Conservation (phyloP, 345 rosid genomes). For the Dovyalis caffra region DNA sequence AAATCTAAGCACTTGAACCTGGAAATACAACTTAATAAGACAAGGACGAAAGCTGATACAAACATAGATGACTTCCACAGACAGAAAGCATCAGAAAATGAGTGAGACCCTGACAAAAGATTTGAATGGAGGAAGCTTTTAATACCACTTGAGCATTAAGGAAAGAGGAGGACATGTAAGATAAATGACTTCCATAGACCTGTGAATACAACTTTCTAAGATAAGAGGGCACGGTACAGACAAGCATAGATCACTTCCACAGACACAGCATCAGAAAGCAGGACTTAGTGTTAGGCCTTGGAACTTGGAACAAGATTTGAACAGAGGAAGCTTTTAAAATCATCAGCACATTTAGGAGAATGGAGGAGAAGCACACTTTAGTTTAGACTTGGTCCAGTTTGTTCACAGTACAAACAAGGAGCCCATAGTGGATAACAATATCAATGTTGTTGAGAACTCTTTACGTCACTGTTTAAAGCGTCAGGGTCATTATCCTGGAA, state of each 20-base stretch:
- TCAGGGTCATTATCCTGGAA: background rate
- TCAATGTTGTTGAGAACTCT: background rate
- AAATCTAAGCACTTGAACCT: constrained; percentile 37
- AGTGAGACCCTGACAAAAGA: background rate
- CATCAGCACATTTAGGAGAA: background rate
- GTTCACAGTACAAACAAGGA: background rate
- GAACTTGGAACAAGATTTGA: background rate
- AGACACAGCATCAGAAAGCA: background rate
- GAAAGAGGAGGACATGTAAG: background rate
- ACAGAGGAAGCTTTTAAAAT: background rate
- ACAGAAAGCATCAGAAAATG: background rate
- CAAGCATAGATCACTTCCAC: background rate
- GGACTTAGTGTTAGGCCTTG: background rate
- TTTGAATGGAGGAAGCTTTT: background rate
- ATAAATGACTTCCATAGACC: background rate
- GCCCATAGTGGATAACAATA: background rate
- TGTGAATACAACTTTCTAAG: background rate
- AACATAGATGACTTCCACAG: background rate
- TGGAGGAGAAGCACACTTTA: background rate
- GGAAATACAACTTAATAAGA: constrained; percentile 3
- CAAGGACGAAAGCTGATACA: background rate
- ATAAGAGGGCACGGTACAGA: background rate
- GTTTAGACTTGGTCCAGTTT: background rate
- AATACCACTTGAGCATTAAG: background rate
- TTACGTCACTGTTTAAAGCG: background rate